A percentile compares a stretch with the other conserved stretches of the same genome.
These are phyloP conservation scores for Blepharisma stoltei DNA, from an alignment of 73 alveolate species.

Conservation along the genomic window DNA sequence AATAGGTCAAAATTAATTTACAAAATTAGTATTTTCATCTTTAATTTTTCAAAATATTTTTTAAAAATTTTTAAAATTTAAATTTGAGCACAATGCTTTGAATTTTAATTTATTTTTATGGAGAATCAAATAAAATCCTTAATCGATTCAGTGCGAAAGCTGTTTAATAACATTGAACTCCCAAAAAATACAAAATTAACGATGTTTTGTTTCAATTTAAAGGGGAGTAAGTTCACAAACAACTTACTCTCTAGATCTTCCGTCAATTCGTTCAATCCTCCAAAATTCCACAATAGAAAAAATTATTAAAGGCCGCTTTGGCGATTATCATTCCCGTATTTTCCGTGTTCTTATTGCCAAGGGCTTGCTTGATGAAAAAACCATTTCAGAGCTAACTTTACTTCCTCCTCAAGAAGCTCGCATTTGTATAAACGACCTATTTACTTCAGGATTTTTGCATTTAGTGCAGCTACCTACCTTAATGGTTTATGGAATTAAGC, in stretches of 20 bases:
- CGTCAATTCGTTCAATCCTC: not conserved
- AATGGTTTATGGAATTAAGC: constrained; percentile 8
- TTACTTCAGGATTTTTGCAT: not conserved
- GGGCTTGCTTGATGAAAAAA: constrained; percentile 9
- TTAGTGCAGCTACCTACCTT: not conserved
- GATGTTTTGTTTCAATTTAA: too few relatives aligned
- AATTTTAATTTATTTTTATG: too few relatives aligned
- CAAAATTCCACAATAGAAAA: not conserved
- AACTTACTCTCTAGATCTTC: not conserved
- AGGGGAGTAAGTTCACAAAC: not conserved
- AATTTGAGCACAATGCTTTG: too few relatives aligned
- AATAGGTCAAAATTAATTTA: too few relatives aligned
- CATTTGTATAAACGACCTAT: not conserved
- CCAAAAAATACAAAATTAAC: too few relatives aligned
- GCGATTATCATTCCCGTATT: not conserved
- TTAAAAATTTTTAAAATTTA: too few relatives aligned
- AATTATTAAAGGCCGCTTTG: not conserved
- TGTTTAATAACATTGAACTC: too few relatives aligned
- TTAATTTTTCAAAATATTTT: too few relatives aligned
- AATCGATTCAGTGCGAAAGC: too few relatives aligned
- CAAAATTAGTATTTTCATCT: too few relatives aligned
- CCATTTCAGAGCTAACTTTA: not conserved
- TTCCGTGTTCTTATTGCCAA: not conserved
- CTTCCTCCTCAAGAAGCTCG: not conserved
- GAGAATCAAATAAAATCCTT: too few relatives aligned